Conservation (phyloP, 306 rosid species). For the Dryas drummondii region DNA sequence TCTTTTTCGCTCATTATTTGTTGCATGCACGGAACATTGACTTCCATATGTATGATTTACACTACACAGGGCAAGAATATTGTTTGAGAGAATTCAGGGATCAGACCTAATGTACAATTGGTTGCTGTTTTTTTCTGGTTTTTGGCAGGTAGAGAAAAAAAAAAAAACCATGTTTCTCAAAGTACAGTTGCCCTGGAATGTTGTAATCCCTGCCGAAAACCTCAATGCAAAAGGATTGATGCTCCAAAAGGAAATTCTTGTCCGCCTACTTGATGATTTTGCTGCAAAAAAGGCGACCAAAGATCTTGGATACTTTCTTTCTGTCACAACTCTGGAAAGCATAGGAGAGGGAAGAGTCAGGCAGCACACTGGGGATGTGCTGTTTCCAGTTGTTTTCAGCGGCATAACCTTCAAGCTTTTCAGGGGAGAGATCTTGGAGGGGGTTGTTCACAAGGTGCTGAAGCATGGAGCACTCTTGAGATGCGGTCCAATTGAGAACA, state of each 20-base stretch:
- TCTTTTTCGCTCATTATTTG: background rate
- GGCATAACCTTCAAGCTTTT: slow-evolving; percentile 73
- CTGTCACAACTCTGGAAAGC: slow-evolving; percentile 64
- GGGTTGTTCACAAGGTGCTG: slow-evolving; percentile 71
- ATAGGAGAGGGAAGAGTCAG: slow-evolving; percentile 84
- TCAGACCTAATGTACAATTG: background rate
- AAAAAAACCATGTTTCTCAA: slow-evolving; percentile 58
- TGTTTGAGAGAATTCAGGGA: background rate
- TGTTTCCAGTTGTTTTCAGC: slow-evolving; percentile 71
- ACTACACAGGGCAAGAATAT: background rate
- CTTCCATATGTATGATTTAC: background rate
- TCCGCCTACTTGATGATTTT: slow-evolving; percentile 62
- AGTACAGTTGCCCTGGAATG: slow-evolving; percentile 77
- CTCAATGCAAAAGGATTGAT: slow-evolving; percentile 56
- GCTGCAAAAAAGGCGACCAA: slow-evolving; percentile 67
- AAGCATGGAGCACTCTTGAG: slow-evolving; percentile 86
- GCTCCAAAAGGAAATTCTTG: slow-evolving; percentile 66
- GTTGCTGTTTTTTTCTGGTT: slow-evolving; percentile 15
- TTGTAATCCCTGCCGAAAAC: slow-evolving; percentile 66
- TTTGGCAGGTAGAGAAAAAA: slow-evolving; percentile 23
- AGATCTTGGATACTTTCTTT: slow-evolving; percentile 73
- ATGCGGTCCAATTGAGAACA: slow-evolving; percentile 76
- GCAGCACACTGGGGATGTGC: slow-evolving; percentile 72
- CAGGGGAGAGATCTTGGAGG: slow-evolving; percentile 79
- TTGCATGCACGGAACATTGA: too few species aligned